A percentile compares a stretch with the other conserved stretches of the same genome.
phyloP scores from a whole-genome alignment of 2,329 filamentous ascomycete species.

The Chaetomiaceae sp. region DNA sequence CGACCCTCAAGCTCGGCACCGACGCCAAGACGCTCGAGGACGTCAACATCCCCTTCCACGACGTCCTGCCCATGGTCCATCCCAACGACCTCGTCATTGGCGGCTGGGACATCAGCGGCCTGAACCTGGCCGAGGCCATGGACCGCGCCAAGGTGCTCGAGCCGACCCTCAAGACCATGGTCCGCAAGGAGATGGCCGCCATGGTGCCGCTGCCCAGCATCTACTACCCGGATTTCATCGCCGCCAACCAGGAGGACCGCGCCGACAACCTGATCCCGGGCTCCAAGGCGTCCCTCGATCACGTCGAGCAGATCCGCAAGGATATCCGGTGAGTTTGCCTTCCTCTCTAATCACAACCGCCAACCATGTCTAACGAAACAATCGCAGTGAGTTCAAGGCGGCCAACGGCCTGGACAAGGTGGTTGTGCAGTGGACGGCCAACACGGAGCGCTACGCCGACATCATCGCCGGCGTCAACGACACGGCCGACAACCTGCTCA shows the following conservation, averaged over 20 bases:
- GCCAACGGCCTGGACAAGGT: slow-evolving; percentile 84
- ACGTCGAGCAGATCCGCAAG: slow-evolving; percentile 87
- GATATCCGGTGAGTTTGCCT: slow-evolving; percentile 77
- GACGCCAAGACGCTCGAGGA: slow-evolving; percentile 79
- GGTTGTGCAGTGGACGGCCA: slow-evolving; percentile 97
- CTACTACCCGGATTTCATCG: slow-evolving; percentile 99
- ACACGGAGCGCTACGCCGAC: slow-evolving; percentile 95
- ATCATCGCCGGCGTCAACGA: slow-evolving; percentile 87
- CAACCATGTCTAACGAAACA: too few species aligned
- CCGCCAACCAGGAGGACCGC: slow-evolving; percentile 93
- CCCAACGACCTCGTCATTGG: slow-evolving; percentile 93
- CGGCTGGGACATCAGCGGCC: slow-evolving; percentile 92
- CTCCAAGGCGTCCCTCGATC: slow-evolving; percentile 73
- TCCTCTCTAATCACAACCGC: too few species aligned
- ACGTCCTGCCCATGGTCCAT: slow-evolving; percentile 92
- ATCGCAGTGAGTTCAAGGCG: slow-evolving; percentile 88
- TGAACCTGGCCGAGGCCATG: slow-evolving; percentile 89
- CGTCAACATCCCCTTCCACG: slow-evolving; percentile 93
- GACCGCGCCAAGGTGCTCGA: slow-evolving; percentile 93
- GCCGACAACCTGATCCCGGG: slow-evolving; percentile 87
- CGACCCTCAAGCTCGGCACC: slow-evolving; percentile 91
- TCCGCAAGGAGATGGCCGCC: slow-evolving; percentile 86
- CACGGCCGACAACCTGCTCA: slow-evolving; percentile 88
- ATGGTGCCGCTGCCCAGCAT: slow-evolving; percentile 89
- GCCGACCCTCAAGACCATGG: slow-evolving; percentile 82